phyloP scores from a whole-genome alignment of 495 filamentous ascomycete species.

The Xanthoparmelia taractica region DNA sequence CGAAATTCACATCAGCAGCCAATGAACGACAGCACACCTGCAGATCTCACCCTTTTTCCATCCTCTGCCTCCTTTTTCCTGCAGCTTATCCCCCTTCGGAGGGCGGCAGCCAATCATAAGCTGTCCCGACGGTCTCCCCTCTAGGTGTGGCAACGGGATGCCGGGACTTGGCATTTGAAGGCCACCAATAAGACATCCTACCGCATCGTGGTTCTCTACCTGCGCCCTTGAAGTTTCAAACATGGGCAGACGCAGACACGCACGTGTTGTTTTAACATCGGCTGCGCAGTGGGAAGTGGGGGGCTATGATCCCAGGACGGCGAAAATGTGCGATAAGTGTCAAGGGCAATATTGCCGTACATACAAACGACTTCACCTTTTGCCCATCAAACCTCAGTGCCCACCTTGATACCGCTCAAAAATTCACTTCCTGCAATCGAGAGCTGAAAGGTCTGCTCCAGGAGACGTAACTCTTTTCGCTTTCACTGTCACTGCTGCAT shows the following conservation, averaged over 20 bases:
- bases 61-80: not conserved
- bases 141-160: not conserved
- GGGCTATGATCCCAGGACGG: not conserved
- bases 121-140: not conserved
- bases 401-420: not conserved
- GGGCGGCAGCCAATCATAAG: not conserved
- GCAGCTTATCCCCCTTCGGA: not conserved
- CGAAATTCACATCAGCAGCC: not conserved
- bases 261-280: not conserved
- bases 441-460: not conserved
- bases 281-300: not conserved
- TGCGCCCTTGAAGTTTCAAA: not conserved
- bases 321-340: not conserved
- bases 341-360: not conserved
- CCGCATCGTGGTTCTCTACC: not conserved
- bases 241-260: not conserved
- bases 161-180: not conserved
- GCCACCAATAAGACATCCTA: not conserved
- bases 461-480: not conserved
- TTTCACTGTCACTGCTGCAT: not conserved
- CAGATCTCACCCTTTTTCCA: not conserved
- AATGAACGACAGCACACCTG: not conserved
- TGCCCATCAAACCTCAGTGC: fast-evolving
- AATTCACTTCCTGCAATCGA: not conserved
- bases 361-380: too few species aligned